Conservation (phyloP, 805 yeast genomes). For the Nakazawaea anatomiae region DNA sequence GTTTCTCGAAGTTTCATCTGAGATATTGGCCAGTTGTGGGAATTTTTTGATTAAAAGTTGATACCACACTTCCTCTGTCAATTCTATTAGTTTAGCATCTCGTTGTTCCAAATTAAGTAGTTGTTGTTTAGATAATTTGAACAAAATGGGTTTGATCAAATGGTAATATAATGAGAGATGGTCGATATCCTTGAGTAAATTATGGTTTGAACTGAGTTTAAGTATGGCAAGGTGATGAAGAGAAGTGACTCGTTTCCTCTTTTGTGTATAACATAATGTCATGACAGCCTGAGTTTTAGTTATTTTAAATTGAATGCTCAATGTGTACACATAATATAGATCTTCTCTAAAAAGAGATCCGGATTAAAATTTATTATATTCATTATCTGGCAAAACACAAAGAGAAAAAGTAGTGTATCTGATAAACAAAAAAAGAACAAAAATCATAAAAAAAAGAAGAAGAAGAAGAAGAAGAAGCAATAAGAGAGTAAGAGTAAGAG, state of each 20-base stretch:
- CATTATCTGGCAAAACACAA: no score
- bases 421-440: no score
- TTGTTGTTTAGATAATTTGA: slow-evolving; percentile 38
- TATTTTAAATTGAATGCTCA: no score
- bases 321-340: no score
- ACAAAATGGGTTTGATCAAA: slow-evolving; percentile 39
- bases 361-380: no score
- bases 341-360: no score
- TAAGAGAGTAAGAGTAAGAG: no score
- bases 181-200: background rate
- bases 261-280: background rate
- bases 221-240: background rate
- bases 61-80: slow-evolving; percentile 41
- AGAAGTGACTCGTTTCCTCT: slow-evolving; percentile 2
- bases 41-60: slow-evolving; percentile 40
- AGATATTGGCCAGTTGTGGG: slow-evolving; percentile 29
- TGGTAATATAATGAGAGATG: slow-evolving; percentile 25
- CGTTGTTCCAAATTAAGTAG: slow-evolving; percentile 32
- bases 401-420: no score
- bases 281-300: background rate
- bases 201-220: background rate
- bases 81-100: slow-evolving; percentile 35
- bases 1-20: slow-evolving; percentile 20
- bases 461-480: no score
- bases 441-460: no score